Conservation (phyloP, 345 rosid genomes). For the Brassica incana region DNA sequence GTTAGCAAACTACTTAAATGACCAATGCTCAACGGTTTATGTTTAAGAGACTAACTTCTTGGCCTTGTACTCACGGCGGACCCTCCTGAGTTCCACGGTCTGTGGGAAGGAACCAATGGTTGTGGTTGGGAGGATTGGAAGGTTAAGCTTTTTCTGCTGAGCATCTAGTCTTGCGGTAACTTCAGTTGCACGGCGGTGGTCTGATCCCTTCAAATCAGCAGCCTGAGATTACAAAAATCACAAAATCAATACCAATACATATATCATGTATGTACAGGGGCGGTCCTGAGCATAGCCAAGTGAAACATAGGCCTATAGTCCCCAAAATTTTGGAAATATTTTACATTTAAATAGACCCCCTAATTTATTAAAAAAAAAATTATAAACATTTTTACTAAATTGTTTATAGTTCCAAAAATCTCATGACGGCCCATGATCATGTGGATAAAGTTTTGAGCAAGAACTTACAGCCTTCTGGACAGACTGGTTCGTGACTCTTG, state of each 20-base stretch:
- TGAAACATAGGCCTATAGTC: too few species aligned
- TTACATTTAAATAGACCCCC: too few species aligned
- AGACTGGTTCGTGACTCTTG: conserved; percentile 85
- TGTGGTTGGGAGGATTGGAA: conserved; percentile 93
- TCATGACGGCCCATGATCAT: too few species aligned
- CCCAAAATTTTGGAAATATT: too few species aligned
- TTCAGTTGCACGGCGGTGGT: conserved; percentile 87
- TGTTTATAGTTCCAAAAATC: too few species aligned
- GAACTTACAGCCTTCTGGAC: conserved; percentile 92
- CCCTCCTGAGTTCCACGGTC: conserved; percentile 88
- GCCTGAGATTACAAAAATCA: conserved; percentile 55
- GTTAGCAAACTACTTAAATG: conserved; percentile 4
- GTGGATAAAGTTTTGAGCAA: too few species aligned
- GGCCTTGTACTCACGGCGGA: conserved; percentile 98
- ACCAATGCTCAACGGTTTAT: not conserved
- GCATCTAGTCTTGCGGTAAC: conserved; percentile 88
- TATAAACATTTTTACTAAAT: too few species aligned
- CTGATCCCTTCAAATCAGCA: conserved; percentile 89
- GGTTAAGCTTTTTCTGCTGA: conserved; percentile 95
- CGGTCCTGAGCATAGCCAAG: too few species aligned
- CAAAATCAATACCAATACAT: not conserved
- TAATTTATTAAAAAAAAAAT: too few species aligned
- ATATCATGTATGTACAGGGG: not conserved
- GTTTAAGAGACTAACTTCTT: conserved; percentile 51
- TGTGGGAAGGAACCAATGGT: conserved; percentile 98